A percentile compares a stretch with the other conserved stretches of the same genome.
These are phyloP conservation scores for Gnaphalium uliginosum DNA, from an alignment of 129 eudicot species.

Conservation along the genomic window DNA sequence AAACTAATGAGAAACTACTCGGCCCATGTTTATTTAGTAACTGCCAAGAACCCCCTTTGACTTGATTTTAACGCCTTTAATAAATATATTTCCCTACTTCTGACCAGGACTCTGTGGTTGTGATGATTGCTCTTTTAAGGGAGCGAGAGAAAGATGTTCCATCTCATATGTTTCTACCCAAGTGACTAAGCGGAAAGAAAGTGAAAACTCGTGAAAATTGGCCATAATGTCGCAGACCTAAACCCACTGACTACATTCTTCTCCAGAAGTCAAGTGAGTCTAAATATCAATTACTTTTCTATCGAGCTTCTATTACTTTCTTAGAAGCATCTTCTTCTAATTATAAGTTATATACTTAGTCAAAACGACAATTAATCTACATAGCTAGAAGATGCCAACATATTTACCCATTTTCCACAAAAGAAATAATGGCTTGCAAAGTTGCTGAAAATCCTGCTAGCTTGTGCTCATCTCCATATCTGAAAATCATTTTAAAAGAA, in stretches of 20 bases:
- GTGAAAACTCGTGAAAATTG: neutral
- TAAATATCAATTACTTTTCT: neutral
- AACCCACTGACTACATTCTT: neutral
- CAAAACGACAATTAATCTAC: neutral
- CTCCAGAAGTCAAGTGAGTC: neutral
- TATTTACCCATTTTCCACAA: constrained; percentile 92
- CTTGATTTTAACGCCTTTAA: neutral
- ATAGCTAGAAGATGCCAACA: constrained; percentile 20
- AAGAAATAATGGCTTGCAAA: constrained; percentile 98
- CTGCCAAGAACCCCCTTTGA: neutral
- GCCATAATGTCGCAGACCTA: neutral
- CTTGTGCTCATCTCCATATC: constrained; percentile 97
- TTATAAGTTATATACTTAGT: neutral
- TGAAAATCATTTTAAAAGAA: constrained; percentile 30
- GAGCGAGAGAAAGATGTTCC: neutral
- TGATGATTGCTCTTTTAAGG: neutral
- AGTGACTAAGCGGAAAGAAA: neutral
- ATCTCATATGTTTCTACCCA: neutral
- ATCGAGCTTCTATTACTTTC: neutral
- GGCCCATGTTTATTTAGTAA: neutral
- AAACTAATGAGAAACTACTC: neutral
- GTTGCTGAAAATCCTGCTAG: constrained; percentile 99
- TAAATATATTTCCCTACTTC: neutral
- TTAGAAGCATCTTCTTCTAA: neutral
- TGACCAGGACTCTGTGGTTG: neutral